phyloP scores from a whole-genome alignment of 1,139 yeast genomes.

The Nakaseomyces uthaithaninus region DNA sequence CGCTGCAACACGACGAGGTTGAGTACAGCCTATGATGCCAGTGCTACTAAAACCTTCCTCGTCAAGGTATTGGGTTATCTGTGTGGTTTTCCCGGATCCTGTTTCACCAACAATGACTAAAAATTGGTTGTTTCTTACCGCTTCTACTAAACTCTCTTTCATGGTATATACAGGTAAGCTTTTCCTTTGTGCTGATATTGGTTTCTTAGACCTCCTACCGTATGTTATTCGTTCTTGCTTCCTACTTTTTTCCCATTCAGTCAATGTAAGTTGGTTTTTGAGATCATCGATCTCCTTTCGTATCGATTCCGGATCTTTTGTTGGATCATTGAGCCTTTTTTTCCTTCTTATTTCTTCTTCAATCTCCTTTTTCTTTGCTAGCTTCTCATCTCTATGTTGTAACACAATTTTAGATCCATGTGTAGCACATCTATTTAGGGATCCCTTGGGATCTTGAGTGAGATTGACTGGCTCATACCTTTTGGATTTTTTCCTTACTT shows the following conservation, averaged over 20 bases:
- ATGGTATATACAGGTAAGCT: constrained; percentile 72
- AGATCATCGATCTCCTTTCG: constrained; percentile 17
- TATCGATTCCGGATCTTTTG: constrained; percentile 15
- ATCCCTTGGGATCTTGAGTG: constrained; percentile 68
- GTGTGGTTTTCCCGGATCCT: constrained; percentile 96
- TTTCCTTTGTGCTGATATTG: constrained; percentile 57
- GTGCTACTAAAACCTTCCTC: constrained; percentile 67
- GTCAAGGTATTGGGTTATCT: constrained; percentile 77
- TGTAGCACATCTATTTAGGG: constrained; percentile 67
- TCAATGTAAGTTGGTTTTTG: constrained; percentile 33
- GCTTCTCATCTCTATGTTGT: constrained; percentile 54
- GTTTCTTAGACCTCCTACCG: constrained; percentile 45
- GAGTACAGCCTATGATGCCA: constrained; percentile 79
- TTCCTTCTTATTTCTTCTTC: constrained; percentile 30
- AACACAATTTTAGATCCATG: constrained; percentile 65
- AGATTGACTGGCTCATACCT: constrained; percentile 49
- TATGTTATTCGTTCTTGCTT: constrained; percentile 36
- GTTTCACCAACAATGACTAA: constrained; percentile 92
- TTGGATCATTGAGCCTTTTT: constrained; percentile 40
- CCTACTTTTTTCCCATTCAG: constrained; percentile 44
- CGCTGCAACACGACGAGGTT: constrained; percentile 94
- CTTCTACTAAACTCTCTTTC: constrained; percentile 53
- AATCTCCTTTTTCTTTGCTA: constrained; percentile 42
- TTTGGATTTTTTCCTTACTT: constrained; percentile 34
- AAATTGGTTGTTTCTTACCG: constrained; percentile 60